A percentile compares a stretch with the other conserved stretches of the same genome.
Evolutionary conservation across 257 asterid genomes (phyloP).

Genomic region (Knoxia roxburghii): DNA sequence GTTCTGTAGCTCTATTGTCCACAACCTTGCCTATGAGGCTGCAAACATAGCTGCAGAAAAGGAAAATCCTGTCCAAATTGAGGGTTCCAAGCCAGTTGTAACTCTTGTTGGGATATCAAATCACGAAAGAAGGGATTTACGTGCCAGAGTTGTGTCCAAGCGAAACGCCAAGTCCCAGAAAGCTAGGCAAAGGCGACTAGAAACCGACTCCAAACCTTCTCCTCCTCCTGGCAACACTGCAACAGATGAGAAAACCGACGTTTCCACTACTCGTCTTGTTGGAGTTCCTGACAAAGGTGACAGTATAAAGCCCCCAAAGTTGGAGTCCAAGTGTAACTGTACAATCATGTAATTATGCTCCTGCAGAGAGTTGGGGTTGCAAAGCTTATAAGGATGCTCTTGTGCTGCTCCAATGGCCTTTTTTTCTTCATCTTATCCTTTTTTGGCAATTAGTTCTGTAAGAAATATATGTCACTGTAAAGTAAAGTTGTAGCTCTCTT

Average conservation of each 20-base stretch:
- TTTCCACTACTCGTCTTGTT: conserved; percentile 37
- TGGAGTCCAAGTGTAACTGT: conserved; percentile 95
- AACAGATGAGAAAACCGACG: conserved; percentile 27
- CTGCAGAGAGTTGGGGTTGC: background rate
- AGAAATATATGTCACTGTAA: conserved; percentile 51
- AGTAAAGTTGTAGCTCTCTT: conserved; percentile 62
- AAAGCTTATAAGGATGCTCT: conserved; percentile 1
- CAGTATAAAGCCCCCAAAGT: conserved; percentile 65
- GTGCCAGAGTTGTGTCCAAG: conserved; percentile 40
- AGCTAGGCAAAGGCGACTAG: conserved; percentile 45
- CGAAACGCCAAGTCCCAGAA: conserved; percentile 57
- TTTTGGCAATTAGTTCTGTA: conserved; percentile 43
- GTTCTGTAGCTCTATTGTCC: conserved; percentile 93
- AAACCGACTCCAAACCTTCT: conserved; percentile 42
- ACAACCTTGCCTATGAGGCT: conserved; percentile 74
- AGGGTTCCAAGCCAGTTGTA: conserved; percentile 42
- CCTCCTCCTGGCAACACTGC: conserved; percentile 30
- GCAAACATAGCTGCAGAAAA: conserved; percentile 70
- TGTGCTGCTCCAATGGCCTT: background rate
- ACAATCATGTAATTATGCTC: conserved; percentile 56
- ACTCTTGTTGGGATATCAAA: conserved; percentile 42
- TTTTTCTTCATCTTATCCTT: no score
- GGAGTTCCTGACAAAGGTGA: conserved; percentile 47
- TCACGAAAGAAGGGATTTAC: conserved; percentile 48
- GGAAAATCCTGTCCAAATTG: conserved; percentile 37